These are phyloP conservation scores for Pseudonitzschia pungens DNA, from an alignment of 108 stramenopile genomes.

Conservation along the genomic window DNA sequence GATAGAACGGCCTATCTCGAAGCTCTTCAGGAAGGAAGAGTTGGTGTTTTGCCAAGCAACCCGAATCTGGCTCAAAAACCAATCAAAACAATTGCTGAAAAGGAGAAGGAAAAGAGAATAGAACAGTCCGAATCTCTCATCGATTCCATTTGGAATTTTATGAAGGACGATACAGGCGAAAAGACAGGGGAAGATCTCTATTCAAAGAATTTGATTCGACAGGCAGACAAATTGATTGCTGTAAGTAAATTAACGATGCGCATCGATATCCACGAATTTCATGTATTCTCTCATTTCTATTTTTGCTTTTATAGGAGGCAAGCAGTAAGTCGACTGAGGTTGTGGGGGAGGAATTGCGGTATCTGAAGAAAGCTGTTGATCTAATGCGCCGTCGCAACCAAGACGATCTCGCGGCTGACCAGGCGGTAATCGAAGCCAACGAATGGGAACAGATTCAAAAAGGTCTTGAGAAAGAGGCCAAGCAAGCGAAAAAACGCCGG, in stretches of 20 bases:
- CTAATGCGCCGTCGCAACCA: slow-evolving; percentile 3
- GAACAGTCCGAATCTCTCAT: slow-evolving; percentile 9
- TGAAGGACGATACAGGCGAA: neutral
- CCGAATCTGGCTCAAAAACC: neutral
- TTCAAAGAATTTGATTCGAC: slow-evolving; percentile 1
- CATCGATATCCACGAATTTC: neutral
- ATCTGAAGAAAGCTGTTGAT: slow-evolving; percentile 10
- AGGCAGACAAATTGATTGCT: slow-evolving; percentile 13
- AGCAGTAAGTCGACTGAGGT: neutral
- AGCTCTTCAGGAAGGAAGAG: slow-evolving; percentile 9
- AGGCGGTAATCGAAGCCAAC: slow-evolving; percentile 13
- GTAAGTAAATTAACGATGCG: neutral
- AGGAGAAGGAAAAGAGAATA: neutral
- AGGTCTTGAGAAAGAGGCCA: slow-evolving; percentile 15
- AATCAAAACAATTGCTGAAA: neutral
- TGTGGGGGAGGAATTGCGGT: neutral
- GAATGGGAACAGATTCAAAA: slow-evolving; percentile 22
- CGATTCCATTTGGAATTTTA: slow-evolving; percentile 17
- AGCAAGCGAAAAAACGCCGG: slow-evolving; percentile 7
- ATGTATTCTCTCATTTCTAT: neutral
- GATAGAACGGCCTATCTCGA: slow-evolving; percentile 18
- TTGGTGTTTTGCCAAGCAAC: slow-evolving; percentile 1
- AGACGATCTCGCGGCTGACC: neutral
- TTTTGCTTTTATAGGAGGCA: neutral
- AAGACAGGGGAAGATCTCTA: neutral